Evolutionary conservation across 805 yeast species (phyloP).

Genomic region (Lachancea nothofagi): DNA sequence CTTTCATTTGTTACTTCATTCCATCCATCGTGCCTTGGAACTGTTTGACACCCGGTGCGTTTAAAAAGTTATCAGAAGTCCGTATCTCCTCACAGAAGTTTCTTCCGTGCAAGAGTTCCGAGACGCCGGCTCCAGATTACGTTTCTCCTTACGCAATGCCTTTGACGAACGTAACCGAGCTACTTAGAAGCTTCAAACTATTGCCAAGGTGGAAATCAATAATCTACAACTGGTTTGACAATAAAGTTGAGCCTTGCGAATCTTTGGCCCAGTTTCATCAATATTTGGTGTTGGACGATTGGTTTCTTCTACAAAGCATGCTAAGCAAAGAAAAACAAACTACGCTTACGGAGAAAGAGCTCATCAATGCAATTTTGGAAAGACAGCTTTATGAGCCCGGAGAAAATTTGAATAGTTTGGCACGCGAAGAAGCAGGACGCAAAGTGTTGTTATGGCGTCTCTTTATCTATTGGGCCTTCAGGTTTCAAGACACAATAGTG

Average conservation of each 20-base stretch:
- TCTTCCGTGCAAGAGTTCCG: conserved; percentile 8
- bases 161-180: conserved; percentile 31
- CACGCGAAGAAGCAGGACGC: conserved; percentile 33
- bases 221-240: conserved; percentile 35
- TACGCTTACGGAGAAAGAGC: conserved; percentile 43
- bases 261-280: conserved; percentile 48
- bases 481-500: conserved; percentile 32
- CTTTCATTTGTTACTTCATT: conserved; percentile 44
- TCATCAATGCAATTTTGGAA: conserved; percentile 49
- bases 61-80: conserved; percentile 32
- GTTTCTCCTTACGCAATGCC: conserved; percentile 47
- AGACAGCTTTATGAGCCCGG: conserved; percentile 45
- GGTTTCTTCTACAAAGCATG: conserved; percentile 21
- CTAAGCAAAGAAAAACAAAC: conserved; percentile 9
- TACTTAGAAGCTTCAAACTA: conserved; percentile 37
- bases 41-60: conserved; percentile 45
- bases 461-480: conserved; percentile 37
- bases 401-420: conserved; percentile 32
- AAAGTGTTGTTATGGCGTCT: conserved; percentile 37
- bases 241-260: conserved; percentile 38
- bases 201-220: conserved; percentile 37
- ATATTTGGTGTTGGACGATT: conserved; percentile 35
- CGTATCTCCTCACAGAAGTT: neutral
- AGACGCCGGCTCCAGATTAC: conserved; percentile 14
- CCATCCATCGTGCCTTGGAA: conserved; percentile 58